A percentile compares a stretch with the other conserved stretches of the same genome.
phyloP scores from a whole-genome alignment of 257 asterid genomes.

The Solanum ossicruentum region DNA sequence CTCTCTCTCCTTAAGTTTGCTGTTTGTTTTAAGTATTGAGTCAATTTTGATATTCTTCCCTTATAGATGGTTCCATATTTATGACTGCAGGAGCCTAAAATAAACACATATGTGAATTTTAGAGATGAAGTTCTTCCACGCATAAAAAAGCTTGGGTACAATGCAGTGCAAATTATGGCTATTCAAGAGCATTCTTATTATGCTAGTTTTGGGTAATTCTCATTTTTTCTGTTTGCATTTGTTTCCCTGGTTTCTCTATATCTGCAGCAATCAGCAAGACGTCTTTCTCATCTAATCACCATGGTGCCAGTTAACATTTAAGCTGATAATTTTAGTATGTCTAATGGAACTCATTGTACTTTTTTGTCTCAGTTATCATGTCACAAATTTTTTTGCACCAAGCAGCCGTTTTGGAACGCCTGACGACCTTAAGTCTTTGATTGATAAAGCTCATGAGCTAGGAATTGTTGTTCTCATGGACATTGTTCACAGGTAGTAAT shows the following conservation, averaged over 20 bases:
- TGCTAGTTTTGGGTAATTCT: slow-evolving; percentile 93
- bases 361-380: slow-evolving; percentile 70
- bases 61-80: not conserved
- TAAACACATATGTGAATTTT: slow-evolving; percentile 79
- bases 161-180: slow-evolving; percentile 99
- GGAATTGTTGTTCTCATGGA: slow-evolving; percentile 97
- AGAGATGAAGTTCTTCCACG: slow-evolving; percentile 98
- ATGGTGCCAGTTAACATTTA: not conserved
- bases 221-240: not conserved
- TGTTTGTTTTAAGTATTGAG: not conserved
- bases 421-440: slow-evolving; percentile 88
- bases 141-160: slow-evolving; percentile 88
- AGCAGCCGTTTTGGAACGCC: slow-evolving; percentile 99
- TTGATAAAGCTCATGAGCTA: slow-evolving; percentile 95
- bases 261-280: not conserved
- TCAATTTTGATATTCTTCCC: not conserved
- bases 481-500: slow-evolving; percentile 84
- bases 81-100: slow-evolving; percentile 63
- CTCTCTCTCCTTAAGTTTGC: not conserved
- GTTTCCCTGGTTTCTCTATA: not conserved
- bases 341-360: slow-evolving; percentile 12
- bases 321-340: not conserved
- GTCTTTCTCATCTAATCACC: not conserved
- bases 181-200: slow-evolving; percentile 99
- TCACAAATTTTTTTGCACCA: slow-evolving; percentile 97